phyloP scores from a whole-genome alignment of 2,329 filamentous ascomycete species.

The Huntiella bhutanensis region DNA sequence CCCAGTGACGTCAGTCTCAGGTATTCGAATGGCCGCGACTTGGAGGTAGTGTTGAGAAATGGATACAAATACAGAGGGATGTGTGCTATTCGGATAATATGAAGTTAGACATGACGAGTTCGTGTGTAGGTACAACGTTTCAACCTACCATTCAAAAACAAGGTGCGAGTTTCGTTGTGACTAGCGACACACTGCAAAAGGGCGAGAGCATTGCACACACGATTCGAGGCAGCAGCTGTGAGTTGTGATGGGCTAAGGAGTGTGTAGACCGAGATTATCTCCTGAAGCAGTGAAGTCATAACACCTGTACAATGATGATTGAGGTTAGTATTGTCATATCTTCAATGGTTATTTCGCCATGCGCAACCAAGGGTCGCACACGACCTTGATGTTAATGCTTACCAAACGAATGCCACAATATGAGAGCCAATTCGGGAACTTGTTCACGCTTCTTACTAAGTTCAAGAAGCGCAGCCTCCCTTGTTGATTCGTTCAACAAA shows the following conservation, averaged over 20 bases:
- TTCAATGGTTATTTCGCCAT: conserved; percentile 3
- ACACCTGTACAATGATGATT: conserved; percentile 44
- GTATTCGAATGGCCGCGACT: conserved; percentile 94
- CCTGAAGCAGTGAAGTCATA: conserved; percentile 92
- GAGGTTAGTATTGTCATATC: not conserved
- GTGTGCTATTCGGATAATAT: conserved; percentile 42
- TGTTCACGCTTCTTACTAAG: conserved; percentile 98
- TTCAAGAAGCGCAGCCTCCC: conserved; percentile 82
- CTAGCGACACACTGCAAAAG: conserved; percentile 93
- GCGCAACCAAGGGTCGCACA: not conserved
- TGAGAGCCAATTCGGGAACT: conserved; percentile 85
- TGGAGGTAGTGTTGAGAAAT: conserved; percentile 96
- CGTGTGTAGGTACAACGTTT: not conserved
- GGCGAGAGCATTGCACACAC: conserved; percentile 92
- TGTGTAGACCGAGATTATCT: conserved; percentile 97
- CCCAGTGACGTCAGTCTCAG: conserved; percentile 86
- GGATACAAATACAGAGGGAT: conserved; percentile 96
- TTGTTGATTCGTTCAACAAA: conserved; percentile 66
- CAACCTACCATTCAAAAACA: conserved; percentile 72
- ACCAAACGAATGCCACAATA: conserved; percentile 98
- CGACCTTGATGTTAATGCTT: conserved; percentile 19
- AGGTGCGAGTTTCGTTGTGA: conserved; percentile 83
- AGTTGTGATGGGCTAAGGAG: conserved; percentile 91
- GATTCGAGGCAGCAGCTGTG: conserved; percentile 90
- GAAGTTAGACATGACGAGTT: not conserved